A percentile compares a stretch with the other conserved stretches of the same genome.
These are phyloP conservation scores for Rhodosporidiobolus sp. DNA, from an alignment of 768 basidiomycete species.

Conservation along the genomic window DNA sequence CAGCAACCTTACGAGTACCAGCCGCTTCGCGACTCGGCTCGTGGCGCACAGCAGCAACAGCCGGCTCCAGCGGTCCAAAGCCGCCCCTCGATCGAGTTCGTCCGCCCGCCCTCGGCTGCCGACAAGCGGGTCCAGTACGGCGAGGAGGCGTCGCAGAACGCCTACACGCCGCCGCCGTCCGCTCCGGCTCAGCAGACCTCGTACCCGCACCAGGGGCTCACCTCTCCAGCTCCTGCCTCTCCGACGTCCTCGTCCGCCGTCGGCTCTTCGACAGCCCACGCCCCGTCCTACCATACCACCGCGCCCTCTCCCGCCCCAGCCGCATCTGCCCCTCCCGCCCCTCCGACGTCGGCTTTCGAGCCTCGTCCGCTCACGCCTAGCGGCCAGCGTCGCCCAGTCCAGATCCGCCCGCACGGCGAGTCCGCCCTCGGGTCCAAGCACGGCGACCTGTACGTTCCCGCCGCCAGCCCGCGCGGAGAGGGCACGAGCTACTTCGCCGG, in stretches of 20 bases:
- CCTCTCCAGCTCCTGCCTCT: not conserved
- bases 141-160: not conserved
- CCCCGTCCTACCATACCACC: not conserved
- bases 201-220: not conserved
- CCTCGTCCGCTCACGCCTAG: conserved; percentile 24
- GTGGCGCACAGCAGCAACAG: not conserved
- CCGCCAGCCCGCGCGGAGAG: conserved; percentile 26
- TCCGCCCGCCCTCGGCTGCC: not conserved
- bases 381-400: conserved; percentile 10
- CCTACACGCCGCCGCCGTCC: conserved; percentile 5
- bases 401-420: conserved; percentile 8
- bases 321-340: not conserved
- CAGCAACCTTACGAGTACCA: not conserved
- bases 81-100: not conserved
- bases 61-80: not conserved
- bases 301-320: not conserved
- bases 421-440: conserved; percentile 22
- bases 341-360: conserved; percentile 12
- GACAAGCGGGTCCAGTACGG: not conserved
- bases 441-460: conserved; percentile 33
- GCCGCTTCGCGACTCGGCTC: not conserved
- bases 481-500: conserved; percentile 21
- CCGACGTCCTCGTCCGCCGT: too few species aligned
- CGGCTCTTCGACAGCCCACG: not conserved
- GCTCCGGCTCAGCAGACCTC: not conserved